These are phyloP conservation scores for Marasmius fiardii DNA, from an alignment of 1,284 basidiomycete species.

Conservation along the genomic window DNA sequence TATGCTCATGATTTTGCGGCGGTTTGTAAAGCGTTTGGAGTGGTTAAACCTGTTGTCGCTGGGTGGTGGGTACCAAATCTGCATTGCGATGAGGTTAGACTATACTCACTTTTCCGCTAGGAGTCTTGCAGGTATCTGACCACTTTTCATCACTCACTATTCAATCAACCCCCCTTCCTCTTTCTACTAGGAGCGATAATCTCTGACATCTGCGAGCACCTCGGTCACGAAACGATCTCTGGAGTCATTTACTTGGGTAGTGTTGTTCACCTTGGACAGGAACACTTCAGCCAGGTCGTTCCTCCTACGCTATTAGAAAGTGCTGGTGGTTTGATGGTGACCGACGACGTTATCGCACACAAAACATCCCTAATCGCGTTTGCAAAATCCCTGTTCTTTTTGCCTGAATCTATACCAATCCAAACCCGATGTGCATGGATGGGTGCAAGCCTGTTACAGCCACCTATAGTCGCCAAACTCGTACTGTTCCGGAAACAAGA, in stretches of 20 bases:
- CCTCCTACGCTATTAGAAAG: neutral
- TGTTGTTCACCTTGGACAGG: neutral
- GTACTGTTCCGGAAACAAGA: slow-evolving; percentile 5
- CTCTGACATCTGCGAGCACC: slow-evolving; percentile 11
- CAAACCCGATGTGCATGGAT: slow-evolving; percentile 8
- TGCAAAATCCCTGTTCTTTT: slow-evolving; percentile 6
- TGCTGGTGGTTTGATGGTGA: neutral
- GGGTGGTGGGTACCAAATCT: slow-evolving; percentile 22
- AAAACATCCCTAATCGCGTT: slow-evolving; percentile 3
- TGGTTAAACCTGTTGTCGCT: slow-evolving; percentile 20
- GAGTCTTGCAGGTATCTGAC: slow-evolving; percentile 10
- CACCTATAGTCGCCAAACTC: slow-evolving; percentile 5
- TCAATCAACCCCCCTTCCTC: neutral
- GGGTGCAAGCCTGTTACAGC: slow-evolving; percentile 4
- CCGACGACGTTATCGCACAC: neutral
- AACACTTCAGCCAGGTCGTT: neutral
- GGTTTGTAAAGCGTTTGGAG: slow-evolving; percentile 22
- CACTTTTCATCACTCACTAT: neutral
- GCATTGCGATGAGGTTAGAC: neutral
- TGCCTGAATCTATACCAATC: slow-evolving; percentile 5
- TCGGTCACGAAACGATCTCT: slow-evolving; percentile 10
- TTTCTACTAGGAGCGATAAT: slow-evolving; percentile 8
- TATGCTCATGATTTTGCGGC: slow-evolving; percentile 25
- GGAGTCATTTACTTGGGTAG: slow-evolving; percentile 10
- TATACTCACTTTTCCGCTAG: slow-evolving; percentile 1